Base-by-base conservation (phyloP, 768 basidiomycete species). In the Amanita brunnescens region DNA sequence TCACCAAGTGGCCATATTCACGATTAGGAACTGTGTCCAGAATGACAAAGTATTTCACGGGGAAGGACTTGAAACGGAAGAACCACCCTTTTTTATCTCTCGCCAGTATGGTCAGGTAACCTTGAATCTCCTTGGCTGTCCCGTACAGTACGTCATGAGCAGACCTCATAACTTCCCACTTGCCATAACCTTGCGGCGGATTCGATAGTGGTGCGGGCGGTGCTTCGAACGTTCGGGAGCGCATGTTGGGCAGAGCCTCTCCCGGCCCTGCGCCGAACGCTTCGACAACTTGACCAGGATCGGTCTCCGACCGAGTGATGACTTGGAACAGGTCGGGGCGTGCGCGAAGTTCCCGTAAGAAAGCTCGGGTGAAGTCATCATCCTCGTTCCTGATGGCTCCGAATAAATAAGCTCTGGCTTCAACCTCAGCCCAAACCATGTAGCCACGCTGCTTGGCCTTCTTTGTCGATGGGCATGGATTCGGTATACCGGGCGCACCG, bases 281-380 rank as follows among this genome's bases (percentile, higher is more conserved):
- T 21, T 64, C 58, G 5, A 68, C 53, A 2, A 48, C 16, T 13
- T 47, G 51, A 0, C 55, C 56, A 1, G 65, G 62, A 21, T 60
- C 59, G 0, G 61, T 64, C 7, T 68, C 66, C 2, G 64, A 61
- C 10, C 57, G 59, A 4, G 60, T 58, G 16, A 67, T 55, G 2
- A 68, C 62, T 23, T 64, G 56, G 42, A 68, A 68, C 2, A 65
- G 52, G 30, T 68, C 63, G 1, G 64, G 67, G 5, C 62, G 61
- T 0, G 57, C 57, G n/a, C 61, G 57, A 14, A 68, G 60, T 18
- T 66, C 62, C 18, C 51, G 45, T 0, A 68, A 44, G 32, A 68
- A 68, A 7, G 61, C 58, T 0, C 53, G 40, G 3, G 58, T 53
- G 39, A 68, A 67, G 0, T 38, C 24, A 47, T 66, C 61, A 1